phyloP scores from a whole-genome alignment of 2,329 filamentous ascomycete genomes.

The Mariannaea elegans region DNA sequence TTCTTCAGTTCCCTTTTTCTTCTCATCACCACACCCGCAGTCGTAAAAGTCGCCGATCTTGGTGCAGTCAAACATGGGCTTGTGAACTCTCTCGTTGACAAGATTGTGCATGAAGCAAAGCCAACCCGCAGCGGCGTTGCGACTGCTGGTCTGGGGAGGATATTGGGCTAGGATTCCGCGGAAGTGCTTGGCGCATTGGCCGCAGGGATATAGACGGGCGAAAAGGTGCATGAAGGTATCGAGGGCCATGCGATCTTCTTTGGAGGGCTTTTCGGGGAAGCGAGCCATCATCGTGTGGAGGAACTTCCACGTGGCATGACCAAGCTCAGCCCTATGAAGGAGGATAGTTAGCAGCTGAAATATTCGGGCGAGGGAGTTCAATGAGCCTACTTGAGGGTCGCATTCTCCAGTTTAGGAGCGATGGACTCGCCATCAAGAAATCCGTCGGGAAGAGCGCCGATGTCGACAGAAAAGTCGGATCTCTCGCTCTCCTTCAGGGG shows the following conservation, averaged over 20 bases:
- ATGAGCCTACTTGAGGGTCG: slow-evolving; percentile 73
- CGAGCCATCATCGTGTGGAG: slow-evolving; percentile 76
- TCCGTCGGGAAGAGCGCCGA: slow-evolving; percentile 54
- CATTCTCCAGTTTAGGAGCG: slow-evolving; percentile 83
- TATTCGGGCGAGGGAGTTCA: neutral
- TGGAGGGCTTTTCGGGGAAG: slow-evolving; percentile 71
- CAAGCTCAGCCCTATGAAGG: slow-evolving; percentile 65
- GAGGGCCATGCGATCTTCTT: slow-evolving; percentile 69
- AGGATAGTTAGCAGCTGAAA: slow-evolving; percentile 19
- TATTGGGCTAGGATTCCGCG: slow-evolving; percentile 68
- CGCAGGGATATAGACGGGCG: slow-evolving; percentile 74
- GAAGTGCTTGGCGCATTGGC: slow-evolving; percentile 75
- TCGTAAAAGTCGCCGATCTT: slow-evolving; percentile 77
- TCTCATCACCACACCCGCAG: slow-evolving; percentile 75
- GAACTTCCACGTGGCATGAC: slow-evolving; percentile 74
- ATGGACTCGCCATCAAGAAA: slow-evolving; percentile 75
- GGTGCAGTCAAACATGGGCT: slow-evolving; percentile 70
- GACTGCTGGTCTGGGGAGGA: slow-evolving; percentile 71
- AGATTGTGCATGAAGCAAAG: slow-evolving; percentile 74
- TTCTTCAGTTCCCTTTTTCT: slow-evolving; percentile 40
- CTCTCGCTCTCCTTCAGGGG: slow-evolving; percentile 38
- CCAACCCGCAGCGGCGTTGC: slow-evolving; percentile 73
- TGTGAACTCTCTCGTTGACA: slow-evolving; percentile 71
- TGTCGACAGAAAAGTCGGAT: slow-evolving; percentile 48
- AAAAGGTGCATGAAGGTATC: slow-evolving; percentile 73